Base-by-base conservation (phyloP, 352 stramenopile species). In the Detonula confervacea region DNA sequence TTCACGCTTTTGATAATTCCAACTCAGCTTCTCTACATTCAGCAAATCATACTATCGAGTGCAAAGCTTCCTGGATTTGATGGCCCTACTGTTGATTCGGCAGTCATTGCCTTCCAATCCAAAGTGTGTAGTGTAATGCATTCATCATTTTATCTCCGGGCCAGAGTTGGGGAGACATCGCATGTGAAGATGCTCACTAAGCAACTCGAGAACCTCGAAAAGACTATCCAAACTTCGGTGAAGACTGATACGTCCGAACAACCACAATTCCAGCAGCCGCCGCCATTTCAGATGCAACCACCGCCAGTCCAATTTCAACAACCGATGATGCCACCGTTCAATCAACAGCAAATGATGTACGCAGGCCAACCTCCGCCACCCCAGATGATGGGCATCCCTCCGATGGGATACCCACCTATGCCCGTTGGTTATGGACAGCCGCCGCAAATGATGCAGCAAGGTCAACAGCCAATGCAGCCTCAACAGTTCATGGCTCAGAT, bases 41-140 rank as follows among this genome's bases (percentile, higher is more conserved):
- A 90, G 51, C 89, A 94, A 70, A 73, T 86, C 35, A 68, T 92
- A 22, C 61, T 94, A 22, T 81, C 81, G 1, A 90, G 85, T 69
- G 68, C 88, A n/a, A 73, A 80, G 59, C 59, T 94, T 16, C 87
- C 89, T 14, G 70, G 73, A n/a, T 90, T 90, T 75, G 60, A 87
- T 27, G 84, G 84, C 29, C 84, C 87, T 8, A 89, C 85, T 1
- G 81, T 91, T 11, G 87, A 93, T 65, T 71, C 72, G 24, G n/a
- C 37, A 14, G 65, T 73, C 30, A 76, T 94, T n/a, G 29, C 79
- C 11, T 70, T 83, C 2, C 89, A 94, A 68, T 56, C 84, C 12
- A 86, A 80, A 74, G 74, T 94, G 29, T 94, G 89, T 52, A 83
- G 82, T 29, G 87, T 90, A 59, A 68, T 94, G 61, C 89, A 94